A percentile compares a stretch with the other conserved stretches of the same genome.
These are phyloP conservation scores for Flaveria trinervia DNA, from an alignment of 129 eudicot genomes.

Conservation along the genomic window DNA sequence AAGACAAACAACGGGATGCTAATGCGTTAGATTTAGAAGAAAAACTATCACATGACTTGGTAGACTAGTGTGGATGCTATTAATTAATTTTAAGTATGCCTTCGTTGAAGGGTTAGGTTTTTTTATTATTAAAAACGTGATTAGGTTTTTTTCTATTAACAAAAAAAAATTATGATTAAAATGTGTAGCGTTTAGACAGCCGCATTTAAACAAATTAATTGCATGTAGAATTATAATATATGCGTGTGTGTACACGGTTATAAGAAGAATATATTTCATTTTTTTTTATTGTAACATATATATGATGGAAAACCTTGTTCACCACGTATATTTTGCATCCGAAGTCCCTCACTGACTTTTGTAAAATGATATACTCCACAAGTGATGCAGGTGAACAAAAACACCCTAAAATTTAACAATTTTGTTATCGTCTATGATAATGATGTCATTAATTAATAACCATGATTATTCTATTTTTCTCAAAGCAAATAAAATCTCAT, in stretches of 20 bases:
- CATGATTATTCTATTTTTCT: too few relatives aligned
- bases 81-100: not conserved
- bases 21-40: not conserved
- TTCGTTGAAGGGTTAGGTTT: not conserved
- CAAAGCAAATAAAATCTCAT: too few relatives aligned
- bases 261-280: not conserved
- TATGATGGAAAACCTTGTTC: not conserved
- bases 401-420: too few relatives aligned
- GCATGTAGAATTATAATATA: slow-evolving; percentile 2
- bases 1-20: not conserved
- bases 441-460: too few relatives aligned
- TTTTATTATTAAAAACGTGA: not conserved
- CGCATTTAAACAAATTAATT: not conserved
- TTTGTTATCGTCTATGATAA: too few relatives aligned
- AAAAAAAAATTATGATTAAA: not conserved
- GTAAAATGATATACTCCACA: too few relatives aligned
- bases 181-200: not conserved
- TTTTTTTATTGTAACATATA: not conserved
- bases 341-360: too few relatives aligned
- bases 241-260: not conserved
- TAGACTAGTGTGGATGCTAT: slow-evolving; percentile 12
- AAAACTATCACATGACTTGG: not conserved
- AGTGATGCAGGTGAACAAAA: too few relatives aligned
- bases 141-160: not conserved
- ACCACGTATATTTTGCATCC: not conserved